These are phyloP conservation scores for Schrenkiella parvula DNA, from an alignment of 345 rosid genomes.

Conservation along the genomic window DNA sequence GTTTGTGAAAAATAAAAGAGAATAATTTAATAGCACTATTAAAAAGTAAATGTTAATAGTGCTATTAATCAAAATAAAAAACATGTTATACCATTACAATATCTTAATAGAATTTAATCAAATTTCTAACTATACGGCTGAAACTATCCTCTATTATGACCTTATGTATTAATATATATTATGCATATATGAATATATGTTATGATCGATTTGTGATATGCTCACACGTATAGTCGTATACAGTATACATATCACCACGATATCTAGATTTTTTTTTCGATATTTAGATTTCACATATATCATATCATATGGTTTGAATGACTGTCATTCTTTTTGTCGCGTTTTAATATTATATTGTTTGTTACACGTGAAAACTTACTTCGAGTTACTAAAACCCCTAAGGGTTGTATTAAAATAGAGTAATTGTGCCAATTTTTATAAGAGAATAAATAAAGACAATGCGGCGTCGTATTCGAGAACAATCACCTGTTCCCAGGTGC, in stretches of 20 bases:
- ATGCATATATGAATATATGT: not conserved
- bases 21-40: too few species aligned
- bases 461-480: slow-evolving; percentile 18
- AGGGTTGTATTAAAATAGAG: not conserved
- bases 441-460: not conserved
- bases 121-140: not conserved
- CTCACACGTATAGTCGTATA: too few species aligned
- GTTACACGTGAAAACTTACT: slow-evolving; percentile 31
- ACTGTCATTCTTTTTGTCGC: slow-evolving; percentile 29
- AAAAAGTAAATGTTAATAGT: too few species aligned
- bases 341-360: slow-evolving; percentile 10
- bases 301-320: not conserved
- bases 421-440: not conserved
- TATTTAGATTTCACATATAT: too few species aligned
- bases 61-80: too few species aligned
- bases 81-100: not conserved
- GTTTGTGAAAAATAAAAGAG: too few species aligned
- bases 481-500: slow-evolving; percentile 21
- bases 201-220: not conserved
- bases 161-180: too few species aligned
- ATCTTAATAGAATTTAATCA: not conserved
- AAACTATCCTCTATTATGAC: too few species aligned
- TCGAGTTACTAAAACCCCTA: slow-evolving; percentile 2
- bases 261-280: too few species aligned
- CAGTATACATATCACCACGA: not conserved